Evolutionary conservation across 2,329 filamentous ascomycete species (phyloP).

Genomic region (Alternaria gansuensis): DNA sequence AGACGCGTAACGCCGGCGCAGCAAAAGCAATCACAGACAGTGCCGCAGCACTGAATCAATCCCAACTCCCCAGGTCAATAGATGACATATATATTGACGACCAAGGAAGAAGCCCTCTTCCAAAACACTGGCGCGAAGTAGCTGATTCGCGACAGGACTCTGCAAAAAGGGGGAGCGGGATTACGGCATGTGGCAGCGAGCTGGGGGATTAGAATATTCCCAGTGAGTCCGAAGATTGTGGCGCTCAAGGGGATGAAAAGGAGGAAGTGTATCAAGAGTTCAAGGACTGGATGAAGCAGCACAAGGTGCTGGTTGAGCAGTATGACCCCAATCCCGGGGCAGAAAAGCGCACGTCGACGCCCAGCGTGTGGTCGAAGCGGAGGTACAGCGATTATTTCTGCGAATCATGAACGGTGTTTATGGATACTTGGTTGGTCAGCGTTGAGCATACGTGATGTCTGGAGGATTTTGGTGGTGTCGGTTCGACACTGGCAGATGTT

Average conservation of each 20-base stretch:
- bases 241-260: not conserved
- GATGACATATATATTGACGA: not conserved
- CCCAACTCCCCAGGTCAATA: not conserved
- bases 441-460: not conserved
- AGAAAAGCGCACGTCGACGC: not conserved
- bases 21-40: not conserved
- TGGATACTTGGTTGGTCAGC: not conserved
- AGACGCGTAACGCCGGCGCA: not conserved
- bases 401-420: not conserved
- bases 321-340: not conserved
- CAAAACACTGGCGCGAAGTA: not conserved
- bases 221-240: not conserved
- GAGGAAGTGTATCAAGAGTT: not conserved
- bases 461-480: no score
- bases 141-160: not conserved
- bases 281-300: slow-evolving; percentile 1
- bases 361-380: not conserved
- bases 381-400: slow-evolving; percentile 5
- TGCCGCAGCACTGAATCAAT: not conserved
- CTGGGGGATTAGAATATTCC: not conserved
- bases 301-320: slow-evolving; percentile 13
- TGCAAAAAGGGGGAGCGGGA: not conserved
- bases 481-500: no score
- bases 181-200: not conserved
- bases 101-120: not conserved